A percentile compares a stretch with the other conserved stretches of the same genome.
Conservation (phyloP, 371 early-diverging fungal species). For the Globomyces sp. region DNA sequence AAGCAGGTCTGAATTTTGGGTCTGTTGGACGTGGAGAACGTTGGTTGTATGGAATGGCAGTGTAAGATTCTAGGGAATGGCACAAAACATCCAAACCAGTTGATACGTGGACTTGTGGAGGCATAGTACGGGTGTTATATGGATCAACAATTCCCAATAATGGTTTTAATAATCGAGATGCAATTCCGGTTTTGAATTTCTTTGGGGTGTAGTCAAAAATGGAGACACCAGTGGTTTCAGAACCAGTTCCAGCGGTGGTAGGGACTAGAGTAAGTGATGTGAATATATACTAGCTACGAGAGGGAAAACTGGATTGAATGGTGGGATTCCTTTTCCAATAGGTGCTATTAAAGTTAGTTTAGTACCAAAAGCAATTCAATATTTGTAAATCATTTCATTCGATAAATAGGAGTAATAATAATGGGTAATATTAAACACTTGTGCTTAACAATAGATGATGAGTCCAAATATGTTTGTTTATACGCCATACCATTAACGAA, state of each 20-base stretch:
- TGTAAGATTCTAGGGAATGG: slow-evolving; percentile 89
- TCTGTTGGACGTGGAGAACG: slow-evolving; percentile 79
- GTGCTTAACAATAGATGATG: too few relatives aligned
- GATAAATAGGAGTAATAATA: too few relatives aligned
- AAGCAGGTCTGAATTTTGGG: slow-evolving; percentile 84
- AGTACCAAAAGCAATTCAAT: not conserved
- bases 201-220: slow-evolving; percentile 87
- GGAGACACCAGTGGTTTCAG: slow-evolving; percentile 87
- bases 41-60: slow-evolving; percentile 81
- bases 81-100: slow-evolving; percentile 89
- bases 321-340: slow-evolving; percentile 81
- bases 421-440: too few relatives aligned
- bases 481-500: slow-evolving; percentile 67
- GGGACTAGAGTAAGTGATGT: slow-evolving; percentile 52
- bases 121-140: slow-evolving; percentile 81
- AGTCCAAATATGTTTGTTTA: not conserved
- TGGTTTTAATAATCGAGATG: slow-evolving; percentile 82
- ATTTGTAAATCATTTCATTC: too few relatives aligned
- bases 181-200: slow-evolving; percentile 88
- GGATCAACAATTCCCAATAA: slow-evolving; percentile 87
- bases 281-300: slow-evolving; percentile 67
- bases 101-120: slow-evolving; percentile 78
- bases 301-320: slow-evolving; percentile 71
- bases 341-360: slow-evolving; percentile 51
- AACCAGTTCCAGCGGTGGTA: slow-evolving; percentile 82